phyloP scores from a whole-genome alignment of 2,329 filamentous ascomycete species.

The Coniochaeta sp. region DNA sequence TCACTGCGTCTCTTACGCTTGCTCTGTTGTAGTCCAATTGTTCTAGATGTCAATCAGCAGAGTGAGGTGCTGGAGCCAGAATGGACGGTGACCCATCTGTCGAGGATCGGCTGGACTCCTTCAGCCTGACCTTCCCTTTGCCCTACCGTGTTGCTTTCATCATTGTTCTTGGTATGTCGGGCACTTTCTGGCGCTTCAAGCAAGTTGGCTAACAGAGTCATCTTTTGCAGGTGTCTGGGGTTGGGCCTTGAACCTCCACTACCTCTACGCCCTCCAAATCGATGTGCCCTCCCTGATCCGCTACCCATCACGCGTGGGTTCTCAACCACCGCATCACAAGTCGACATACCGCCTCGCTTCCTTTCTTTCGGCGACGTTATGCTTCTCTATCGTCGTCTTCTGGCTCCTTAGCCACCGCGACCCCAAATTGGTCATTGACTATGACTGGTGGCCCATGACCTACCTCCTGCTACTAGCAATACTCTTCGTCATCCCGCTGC shows the following conservation, averaged over 20 bases:
- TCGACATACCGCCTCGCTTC: constrained; percentile 82
- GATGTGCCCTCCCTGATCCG: constrained; percentile 81
- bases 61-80: constrained; percentile 14
- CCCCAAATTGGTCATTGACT: constrained; percentile 60
- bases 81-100: constrained; percentile 72
- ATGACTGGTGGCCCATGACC: constrained; percentile 79
- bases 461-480: constrained; percentile 68
- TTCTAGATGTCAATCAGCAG: constrained; percentile 2
- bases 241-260: constrained; percentile 89
- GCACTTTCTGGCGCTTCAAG: neutral
- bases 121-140: constrained; percentile 79
- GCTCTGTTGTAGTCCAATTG: neutral
- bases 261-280: constrained; percentile 71
- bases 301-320: constrained; percentile 67
- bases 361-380: constrained; percentile 64
- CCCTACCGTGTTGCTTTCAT: constrained; percentile 86
- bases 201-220: neutral
- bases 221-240: constrained; percentile 71
- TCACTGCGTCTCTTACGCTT: neutral
- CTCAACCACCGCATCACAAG: constrained; percentile 66
- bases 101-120: constrained; percentile 68
- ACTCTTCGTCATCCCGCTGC: constrained; percentile 66
- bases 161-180: constrained; percentile 63
- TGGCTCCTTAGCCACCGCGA: constrained; percentile 72
- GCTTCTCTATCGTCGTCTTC: constrained; percentile 68